Conservation (phyloP, 2,329 filamentous ascomycete genomes). For the Paraconiothyrium brasiliense region DNA sequence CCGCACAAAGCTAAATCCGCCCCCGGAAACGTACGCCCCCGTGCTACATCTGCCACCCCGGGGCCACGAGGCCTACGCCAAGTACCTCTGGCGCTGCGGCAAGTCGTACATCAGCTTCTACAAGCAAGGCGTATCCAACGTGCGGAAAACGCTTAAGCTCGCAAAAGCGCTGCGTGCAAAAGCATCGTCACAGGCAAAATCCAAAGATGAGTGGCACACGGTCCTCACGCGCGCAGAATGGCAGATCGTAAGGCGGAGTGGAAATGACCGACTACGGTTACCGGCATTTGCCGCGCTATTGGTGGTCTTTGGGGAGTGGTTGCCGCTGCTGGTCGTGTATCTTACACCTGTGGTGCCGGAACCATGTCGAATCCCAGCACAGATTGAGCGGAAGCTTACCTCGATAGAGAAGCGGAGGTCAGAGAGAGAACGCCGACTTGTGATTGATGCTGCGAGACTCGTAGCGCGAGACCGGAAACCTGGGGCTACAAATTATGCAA, state of each 20-base stretch:
- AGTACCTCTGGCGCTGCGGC: constrained; percentile 70
- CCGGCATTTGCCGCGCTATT: constrained; percentile 81
- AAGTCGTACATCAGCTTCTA: constrained; percentile 86
- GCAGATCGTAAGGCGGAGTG: constrained; percentile 73
- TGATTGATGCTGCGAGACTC: constrained; percentile 29
- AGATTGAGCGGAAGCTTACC: constrained; percentile 68
- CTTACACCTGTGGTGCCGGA: constrained; percentile 78
- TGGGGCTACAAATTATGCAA: background rate
- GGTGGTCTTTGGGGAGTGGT: constrained; percentile 84
- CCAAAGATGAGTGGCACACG: constrained; percentile 12
- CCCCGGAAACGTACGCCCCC: constrained; percentile 76
- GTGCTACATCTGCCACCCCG: constrained; percentile 70
- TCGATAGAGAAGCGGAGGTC: constrained; percentile 57
- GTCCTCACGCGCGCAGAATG: constrained; percentile 71
- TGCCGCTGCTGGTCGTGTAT: constrained; percentile 78
- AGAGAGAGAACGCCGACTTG: constrained; percentile 28
- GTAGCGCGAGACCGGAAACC: constrained; percentile 24
- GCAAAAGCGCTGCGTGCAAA: constrained; percentile 56
- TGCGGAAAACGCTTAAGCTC: constrained; percentile 71
- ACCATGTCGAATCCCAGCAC: constrained; percentile 82
- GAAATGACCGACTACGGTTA: constrained; percentile 78
- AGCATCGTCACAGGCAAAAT: constrained; percentile 12
- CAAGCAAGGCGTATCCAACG: constrained; percentile 80
- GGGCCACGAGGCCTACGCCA: constrained; percentile 56
- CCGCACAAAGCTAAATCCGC: constrained; percentile 69